Conservation (phyloP, 192 early-diverging fungal genomes). For the Obelidium mucronatum region DNA sequence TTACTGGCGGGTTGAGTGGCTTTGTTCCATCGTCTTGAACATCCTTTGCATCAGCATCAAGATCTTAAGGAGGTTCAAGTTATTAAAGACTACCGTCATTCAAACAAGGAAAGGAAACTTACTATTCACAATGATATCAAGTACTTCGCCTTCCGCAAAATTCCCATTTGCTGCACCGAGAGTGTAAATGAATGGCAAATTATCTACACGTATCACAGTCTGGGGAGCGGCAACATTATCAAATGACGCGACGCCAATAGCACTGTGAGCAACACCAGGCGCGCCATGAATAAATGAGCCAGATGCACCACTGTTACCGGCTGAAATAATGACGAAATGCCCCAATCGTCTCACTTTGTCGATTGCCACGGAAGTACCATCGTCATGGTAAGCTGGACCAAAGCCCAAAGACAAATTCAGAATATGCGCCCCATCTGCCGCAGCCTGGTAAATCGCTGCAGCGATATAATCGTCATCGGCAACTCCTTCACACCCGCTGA, state of each 20-base stretch:
- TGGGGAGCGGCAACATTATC: neutral
- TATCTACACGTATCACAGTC: neutral
- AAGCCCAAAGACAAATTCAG: conserved; percentile 85
- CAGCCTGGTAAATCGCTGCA: conserved; percentile 75
- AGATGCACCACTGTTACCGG: conserved; percentile 77
- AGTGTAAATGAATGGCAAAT: neutral
- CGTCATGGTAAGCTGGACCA: conserved; percentile 66
- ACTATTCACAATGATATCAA: conserved; percentile 28
- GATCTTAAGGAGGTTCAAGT: neutral
- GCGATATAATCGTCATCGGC: conserved; percentile 78
- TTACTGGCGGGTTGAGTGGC: conserved; percentile 5
- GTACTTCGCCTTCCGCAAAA: neutral
- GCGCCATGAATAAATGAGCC: conserved; percentile 49
- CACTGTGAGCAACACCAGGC: neutral
- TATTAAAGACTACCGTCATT: neutral
- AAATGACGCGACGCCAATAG: neutral
- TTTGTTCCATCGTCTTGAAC: conserved; percentile 31
- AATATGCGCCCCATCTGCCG: conserved; percentile 75
- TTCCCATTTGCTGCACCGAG: neutral
- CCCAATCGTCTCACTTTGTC: conserved; percentile 51
- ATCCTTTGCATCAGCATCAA: conserved; percentile 41
- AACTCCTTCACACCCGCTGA: conserved; percentile 67
- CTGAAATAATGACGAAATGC: conserved; percentile 61
- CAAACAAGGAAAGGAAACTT: neutral
- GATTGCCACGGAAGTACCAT: conserved; percentile 66